Conservation (phyloP, 805 yeast species). For the Blastobotrys terrestris region DNA sequence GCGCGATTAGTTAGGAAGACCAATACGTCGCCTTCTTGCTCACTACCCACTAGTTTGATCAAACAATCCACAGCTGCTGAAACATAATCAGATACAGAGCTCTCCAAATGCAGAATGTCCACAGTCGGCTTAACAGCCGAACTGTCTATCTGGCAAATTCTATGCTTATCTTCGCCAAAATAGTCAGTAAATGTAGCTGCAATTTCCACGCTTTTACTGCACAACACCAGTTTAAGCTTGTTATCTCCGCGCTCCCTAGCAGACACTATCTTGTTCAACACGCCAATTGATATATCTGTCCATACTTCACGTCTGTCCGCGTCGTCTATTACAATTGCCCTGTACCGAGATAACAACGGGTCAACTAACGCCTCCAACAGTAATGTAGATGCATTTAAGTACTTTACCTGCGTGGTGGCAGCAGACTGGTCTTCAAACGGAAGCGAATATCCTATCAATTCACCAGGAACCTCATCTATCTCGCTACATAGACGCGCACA, state of each 20-base stretch:
- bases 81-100: background rate
- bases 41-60: background rate
- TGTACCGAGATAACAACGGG: slow-evolving; percentile 52
- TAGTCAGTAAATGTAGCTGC: background rate
- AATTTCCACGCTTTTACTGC: background rate
- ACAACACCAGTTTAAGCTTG: slow-evolving; percentile 32
- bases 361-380: slow-evolving; percentile 63
- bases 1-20: slow-evolving; percentile 41
- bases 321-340: slow-evolving; percentile 76
- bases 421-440: slow-evolving; percentile 58
- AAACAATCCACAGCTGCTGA: background rate
- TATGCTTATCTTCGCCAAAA: background rate
- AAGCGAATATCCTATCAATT: slow-evolving; percentile 54
- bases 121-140: background rate
- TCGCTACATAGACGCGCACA: background rate
- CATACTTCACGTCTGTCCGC: slow-evolving; percentile 76
- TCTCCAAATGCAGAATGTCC: background rate
- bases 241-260: slow-evolving; percentile 43
- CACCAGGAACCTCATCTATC: background rate
- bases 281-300: slow-evolving; percentile 68
- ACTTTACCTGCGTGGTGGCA: background rate
- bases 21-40: slow-evolving; percentile 46
- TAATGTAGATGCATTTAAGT: slow-evolving; percentile 70
- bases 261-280: slow-evolving; percentile 50
- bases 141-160: background rate